Percentiles rank a stretch among this genome's conserved stretches.
Conservation (phyloP, 805 yeast species). For the Deakozyma indianensis region DNA sequence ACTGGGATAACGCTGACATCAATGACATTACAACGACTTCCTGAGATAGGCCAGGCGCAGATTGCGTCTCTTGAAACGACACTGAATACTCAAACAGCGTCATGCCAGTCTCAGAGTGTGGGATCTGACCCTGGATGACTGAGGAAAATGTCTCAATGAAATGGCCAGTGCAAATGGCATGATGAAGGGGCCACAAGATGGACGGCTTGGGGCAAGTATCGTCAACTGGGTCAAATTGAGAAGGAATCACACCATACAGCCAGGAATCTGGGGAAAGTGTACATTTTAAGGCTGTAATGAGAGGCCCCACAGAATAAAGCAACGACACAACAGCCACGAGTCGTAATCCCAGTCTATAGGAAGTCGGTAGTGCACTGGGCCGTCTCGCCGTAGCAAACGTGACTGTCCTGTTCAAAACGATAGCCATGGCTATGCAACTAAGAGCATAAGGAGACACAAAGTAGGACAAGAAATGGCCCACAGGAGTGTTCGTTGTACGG, state of each 20-base stretch:
- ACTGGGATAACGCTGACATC: constrained; percentile 43
- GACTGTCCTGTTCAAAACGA: constrained; percentile 41
- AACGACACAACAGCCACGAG: constrained; percentile 24
- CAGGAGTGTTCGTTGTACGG: background rate
- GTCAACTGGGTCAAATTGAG: constrained; percentile 8
- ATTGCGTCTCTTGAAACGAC: constrained; percentile 60
- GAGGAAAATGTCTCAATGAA: constrained; percentile 53
- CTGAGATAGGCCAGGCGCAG: constrained; percentile 34
- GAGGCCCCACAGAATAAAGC: constrained; percentile 23
- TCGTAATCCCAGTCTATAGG: constrained; percentile 24
- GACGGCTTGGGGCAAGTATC: constrained; percentile 31
- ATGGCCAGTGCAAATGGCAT: constrained; percentile 44
- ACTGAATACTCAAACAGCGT: constrained; percentile 64
- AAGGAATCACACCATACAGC: constrained; percentile 7
- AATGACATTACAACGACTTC: constrained; percentile 38
- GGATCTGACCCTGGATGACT: constrained; percentile 38
- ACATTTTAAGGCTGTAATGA: constrained; percentile 21
- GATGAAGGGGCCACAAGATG: constrained; percentile 43
- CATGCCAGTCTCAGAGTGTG: constrained; percentile 51
- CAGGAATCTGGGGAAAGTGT: constrained; percentile 9
- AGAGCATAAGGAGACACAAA: constrained; percentile 19
- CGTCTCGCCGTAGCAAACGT: constrained; percentile 42
- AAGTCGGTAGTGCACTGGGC: constrained; percentile 22
- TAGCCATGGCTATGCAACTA: constrained; percentile 41
- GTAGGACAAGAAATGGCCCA: constrained; percentile 7